phyloP scores from a whole-genome alignment of 768 basidiomycete genomes.

The Pleurotus sapidus region DNA sequence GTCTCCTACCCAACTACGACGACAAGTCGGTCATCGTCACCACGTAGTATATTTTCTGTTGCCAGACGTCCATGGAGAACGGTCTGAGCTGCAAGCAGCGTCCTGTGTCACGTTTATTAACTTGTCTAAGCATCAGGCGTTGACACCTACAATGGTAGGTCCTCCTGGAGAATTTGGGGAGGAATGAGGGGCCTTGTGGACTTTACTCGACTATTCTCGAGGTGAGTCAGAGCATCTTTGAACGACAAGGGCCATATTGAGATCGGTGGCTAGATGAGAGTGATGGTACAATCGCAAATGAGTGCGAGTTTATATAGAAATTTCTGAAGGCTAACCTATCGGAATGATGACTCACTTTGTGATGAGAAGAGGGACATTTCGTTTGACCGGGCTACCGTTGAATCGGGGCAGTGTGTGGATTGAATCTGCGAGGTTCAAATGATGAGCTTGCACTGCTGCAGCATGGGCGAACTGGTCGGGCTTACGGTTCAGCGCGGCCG shows the following conservation, averaged over 20 bases:
- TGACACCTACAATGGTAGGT: slow-evolving; percentile 73
- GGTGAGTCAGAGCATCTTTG: slow-evolving; percentile 73
- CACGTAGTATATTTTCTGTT: slow-evolving; percentile 76
- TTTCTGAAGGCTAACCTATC: slow-evolving; percentile 5
- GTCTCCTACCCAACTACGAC: slow-evolving; percentile 81
- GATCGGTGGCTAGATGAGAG: slow-evolving; percentile 39
- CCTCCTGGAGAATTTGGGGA: slow-evolving; percentile 92
- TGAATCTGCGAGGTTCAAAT: neutral
- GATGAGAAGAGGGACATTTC: slow-evolving; percentile 3
- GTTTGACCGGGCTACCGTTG: neutral
- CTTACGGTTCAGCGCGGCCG: too few species aligned
- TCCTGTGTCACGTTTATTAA: slow-evolving; percentile 36
- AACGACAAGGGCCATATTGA: slow-evolving; percentile 68
- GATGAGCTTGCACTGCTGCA: neutral
- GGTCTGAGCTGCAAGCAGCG: slow-evolving; percentile 80
- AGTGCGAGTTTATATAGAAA: slow-evolving; percentile 4
- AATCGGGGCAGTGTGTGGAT: slow-evolving; percentile 2
- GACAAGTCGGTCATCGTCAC: slow-evolving; percentile 88
- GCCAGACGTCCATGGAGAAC: slow-evolving; percentile 81
- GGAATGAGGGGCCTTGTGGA: slow-evolving; percentile 88
- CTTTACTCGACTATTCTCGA: slow-evolving; percentile 87
- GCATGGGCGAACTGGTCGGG: too few species aligned
- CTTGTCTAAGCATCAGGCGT: slow-evolving; percentile 10
- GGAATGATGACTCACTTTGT: slow-evolving; percentile 7
- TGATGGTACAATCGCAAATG: slow-evolving; percentile 12